Base-by-base conservation (phyloP, 169 alveolate species). In the Plasmodium gonderi region DNA sequence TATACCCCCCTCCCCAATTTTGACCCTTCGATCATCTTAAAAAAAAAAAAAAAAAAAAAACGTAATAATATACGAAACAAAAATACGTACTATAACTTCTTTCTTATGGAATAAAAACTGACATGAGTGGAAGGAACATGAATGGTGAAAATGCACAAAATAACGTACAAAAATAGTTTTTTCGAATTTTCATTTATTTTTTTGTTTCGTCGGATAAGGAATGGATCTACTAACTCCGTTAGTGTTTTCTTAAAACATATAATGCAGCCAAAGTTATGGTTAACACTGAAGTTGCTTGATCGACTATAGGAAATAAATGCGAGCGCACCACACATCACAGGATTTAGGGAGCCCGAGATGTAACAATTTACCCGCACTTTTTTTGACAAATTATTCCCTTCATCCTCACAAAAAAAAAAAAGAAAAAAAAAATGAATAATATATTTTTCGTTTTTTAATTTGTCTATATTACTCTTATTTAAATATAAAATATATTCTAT, bases 301-400 rank as follows among this genome's bases (percentile, higher is more conserved):
- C 36, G 31, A 14, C 14, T 5, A 14, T 60, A 36, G 6, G 40
- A 60, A 20, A 17, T n/a, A 36, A 20, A 6, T 20, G 72, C n/a
- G 14, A 23, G 9, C 72, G n/a, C 72, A 60, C n/a, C 38, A n/a
- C n/a, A n/a, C n/a, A n/a, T n/a, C n/a, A n/a, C n/a, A n/a, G n/a
- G n/a, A n/a, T n/a, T n/a, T n/a, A n/a, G n/a, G n/a, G n/a, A n/a
- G n/a, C n/a, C 79, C 7, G 90, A 79, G 65, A 79, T 40, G 54
- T 79, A 54, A 79, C 44, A 79, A 79, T 79, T 49, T 17, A 60
- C 72, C 17, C n/a, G 72, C 72, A 79, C 90, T 67, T 64, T 20
- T 33, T 51, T 26, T 29, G 54, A 9, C 1, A 23, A 20, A 36
- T 60, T 67, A 31, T 40, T 5, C 42, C 65, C 78, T 0, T 79